phyloP scores from a whole-genome alignment of 2,329 filamentous ascomycete species.

The Scytalidium sp. region DNA sequence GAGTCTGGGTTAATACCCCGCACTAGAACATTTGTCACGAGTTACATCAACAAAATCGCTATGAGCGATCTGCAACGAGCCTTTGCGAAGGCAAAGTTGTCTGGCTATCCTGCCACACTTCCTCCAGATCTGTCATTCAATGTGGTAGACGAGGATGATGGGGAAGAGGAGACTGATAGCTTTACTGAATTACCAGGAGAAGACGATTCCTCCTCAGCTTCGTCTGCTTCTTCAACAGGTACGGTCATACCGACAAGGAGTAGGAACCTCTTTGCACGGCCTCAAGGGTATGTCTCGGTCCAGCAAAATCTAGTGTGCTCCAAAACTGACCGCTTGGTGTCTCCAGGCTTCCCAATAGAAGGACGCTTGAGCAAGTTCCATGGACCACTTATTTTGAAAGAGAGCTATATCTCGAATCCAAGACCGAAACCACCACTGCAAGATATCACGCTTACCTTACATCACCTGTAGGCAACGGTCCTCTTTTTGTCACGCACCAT shows the following conservation, averaged over 20 bases:
- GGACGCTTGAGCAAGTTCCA: conserved; percentile 34
- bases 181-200: conserved; percentile 40
- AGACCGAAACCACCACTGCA: conserved; percentile 41
- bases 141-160: conserved; percentile 52
- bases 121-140: conserved; percentile 51
- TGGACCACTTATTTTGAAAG: conserved; percentile 93
- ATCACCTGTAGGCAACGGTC: conserved; percentile 68
- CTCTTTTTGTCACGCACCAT: conserved; percentile 91
- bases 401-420: conserved; percentile 70
- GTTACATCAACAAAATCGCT: conserved; percentile 14
- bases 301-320: conserved; percentile 10
- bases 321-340: conserved; percentile 2
- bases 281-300: conserved; percentile 54
- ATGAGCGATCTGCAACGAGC: conserved; percentile 83
- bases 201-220: conserved; percentile 71
- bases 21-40: conserved; percentile 3
- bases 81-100: conserved; percentile 74
- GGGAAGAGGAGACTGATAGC: conserved; percentile 34
- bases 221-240: conserved; percentile 87
- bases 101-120: conserved; percentile 44
- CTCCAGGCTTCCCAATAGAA: conserved; percentile 25
- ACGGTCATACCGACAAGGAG: conserved; percentile 81
- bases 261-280: conserved; percentile 70
- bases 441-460: conserved; percentile 85
- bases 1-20: background rate